These are phyloP conservation scores for Lomentospora prolificans DNA, from an alignment of 2,329 filamentous ascomycete genomes.

Conservation along the genomic window DNA sequence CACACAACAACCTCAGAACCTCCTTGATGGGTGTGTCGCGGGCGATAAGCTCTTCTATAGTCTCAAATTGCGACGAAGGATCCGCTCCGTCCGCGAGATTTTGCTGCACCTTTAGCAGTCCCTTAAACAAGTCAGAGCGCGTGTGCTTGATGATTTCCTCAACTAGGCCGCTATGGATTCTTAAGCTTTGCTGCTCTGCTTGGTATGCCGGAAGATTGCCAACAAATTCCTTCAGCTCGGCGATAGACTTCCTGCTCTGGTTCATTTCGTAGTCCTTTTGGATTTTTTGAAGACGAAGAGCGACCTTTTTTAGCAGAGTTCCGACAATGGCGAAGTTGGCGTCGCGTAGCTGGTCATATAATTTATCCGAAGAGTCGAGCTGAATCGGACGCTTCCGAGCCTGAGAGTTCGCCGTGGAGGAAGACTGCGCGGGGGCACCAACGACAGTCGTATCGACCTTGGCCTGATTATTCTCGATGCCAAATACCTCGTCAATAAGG, in stretches of 20 bases:
- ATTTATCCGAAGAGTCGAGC: constrained; percentile 78
- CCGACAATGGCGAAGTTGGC: constrained; percentile 95
- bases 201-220: constrained; percentile 85
- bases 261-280: constrained; percentile 85
- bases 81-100: constrained; percentile 87
- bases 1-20: constrained; percentile 74
- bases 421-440: constrained; percentile 58
- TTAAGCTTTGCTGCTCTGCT: constrained; percentile 85
- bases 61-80: constrained; percentile 78
- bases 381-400: constrained; percentile 76
- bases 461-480: constrained; percentile 83
- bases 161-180: constrained; percentile 81
- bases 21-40: constrained; percentile 73
- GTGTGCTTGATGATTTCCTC: constrained; percentile 96
- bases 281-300: constrained; percentile 71
- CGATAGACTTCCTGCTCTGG: constrained; percentile 76
- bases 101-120: constrained; percentile 86
- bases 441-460: constrained; percentile 88
- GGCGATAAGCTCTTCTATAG: constrained; percentile 89
- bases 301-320: constrained; percentile 78
- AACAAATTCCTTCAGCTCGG: constrained; percentile 92
- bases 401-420: constrained; percentile 41
- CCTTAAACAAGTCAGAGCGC: constrained; percentile 77
- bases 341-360: constrained; percentile 81
- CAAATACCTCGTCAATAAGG: constrained; percentile 85